Conservation (phyloP, 1,284 basidiomycete genomes). For the Xerocomus minutiporus region DNA sequence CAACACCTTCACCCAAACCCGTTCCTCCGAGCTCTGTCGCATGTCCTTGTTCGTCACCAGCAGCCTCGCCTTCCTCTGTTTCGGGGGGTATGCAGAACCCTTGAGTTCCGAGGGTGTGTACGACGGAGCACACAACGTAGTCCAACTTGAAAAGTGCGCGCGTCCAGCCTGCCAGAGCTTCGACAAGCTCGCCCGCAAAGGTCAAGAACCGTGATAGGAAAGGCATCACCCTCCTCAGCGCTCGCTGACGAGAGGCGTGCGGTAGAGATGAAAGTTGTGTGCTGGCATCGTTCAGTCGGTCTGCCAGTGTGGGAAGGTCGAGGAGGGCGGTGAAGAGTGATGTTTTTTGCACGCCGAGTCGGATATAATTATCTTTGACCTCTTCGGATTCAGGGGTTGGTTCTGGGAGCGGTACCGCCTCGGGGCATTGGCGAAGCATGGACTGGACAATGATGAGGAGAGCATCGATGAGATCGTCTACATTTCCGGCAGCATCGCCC, state of each 20-base stretch:
- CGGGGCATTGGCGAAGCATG: conserved; percentile 42
- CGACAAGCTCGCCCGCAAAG: conserved; percentile 53
- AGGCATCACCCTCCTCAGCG: conserved; percentile 48
- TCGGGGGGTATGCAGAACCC: conserved; percentile 93
- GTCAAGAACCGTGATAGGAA: conserved; percentile 61
- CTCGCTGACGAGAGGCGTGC: conserved; percentile 25
- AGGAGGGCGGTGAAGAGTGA: conserved; percentile 41
- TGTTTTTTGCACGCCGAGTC: conserved; percentile 37
- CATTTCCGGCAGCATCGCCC: background rate
- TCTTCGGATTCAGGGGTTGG: conserved; percentile 7
- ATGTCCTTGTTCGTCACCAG: conserved; percentile 45
- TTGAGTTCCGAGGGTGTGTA: conserved; percentile 73
- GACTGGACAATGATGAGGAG: conserved; percentile 64
- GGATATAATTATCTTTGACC: conserved; percentile 39
- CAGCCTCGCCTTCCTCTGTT: conserved; percentile 48
- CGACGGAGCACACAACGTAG: conserved; percentile 71
- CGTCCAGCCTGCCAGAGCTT: conserved; percentile 60
- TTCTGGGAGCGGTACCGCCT: conserved; percentile 12
- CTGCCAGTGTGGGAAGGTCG: conserved; percentile 39
- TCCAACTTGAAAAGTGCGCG: conserved; percentile 82
- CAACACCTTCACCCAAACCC: conserved; percentile 83
- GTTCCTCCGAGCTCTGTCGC: conserved; percentile 57
- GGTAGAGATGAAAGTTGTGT: conserved; percentile 31
- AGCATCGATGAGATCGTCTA: conserved; percentile 50
- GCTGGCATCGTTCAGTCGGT: conserved; percentile 32